Conservation (phyloP, 1,139 yeast species). For the Arxiozyma telluris region DNA sequence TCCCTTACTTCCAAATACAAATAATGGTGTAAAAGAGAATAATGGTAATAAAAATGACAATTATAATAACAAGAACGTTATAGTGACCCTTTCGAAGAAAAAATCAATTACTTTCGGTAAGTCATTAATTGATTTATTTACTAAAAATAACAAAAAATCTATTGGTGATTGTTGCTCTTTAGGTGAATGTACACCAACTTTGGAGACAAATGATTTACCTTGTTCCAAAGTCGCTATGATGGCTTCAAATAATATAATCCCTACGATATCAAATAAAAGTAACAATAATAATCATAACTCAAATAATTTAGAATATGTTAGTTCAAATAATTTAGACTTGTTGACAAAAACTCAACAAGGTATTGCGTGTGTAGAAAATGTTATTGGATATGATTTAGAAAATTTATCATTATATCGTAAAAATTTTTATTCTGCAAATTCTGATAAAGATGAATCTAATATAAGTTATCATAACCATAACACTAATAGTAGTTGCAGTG, state of each 20-base stretch:
- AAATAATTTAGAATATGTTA: not conserved
- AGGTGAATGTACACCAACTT: slow-evolving; percentile 5
- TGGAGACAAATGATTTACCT: slow-evolving; percentile 2
- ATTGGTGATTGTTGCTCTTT: slow-evolving; percentile 6
- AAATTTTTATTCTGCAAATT: slow-evolving; percentile 15
- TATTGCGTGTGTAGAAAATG: slow-evolving; percentile 28
- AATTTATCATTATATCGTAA: slow-evolving; percentile 28
- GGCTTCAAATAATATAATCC: slow-evolving; percentile 7
- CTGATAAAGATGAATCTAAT: slow-evolving; percentile 1
- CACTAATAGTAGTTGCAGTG: not conserved
- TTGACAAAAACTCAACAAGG: slow-evolving; percentile 6
- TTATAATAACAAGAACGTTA: not conserved
- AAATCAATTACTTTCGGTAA: not conserved
- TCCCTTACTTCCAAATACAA: not conserved
- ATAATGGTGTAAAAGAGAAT: not conserved
- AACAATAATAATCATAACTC: not conserved
- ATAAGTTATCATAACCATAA: not conserved
- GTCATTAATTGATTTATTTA: slow-evolving; percentile 6
- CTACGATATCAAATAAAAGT: not conserved
- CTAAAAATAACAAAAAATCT: slow-evolving; percentile 2
- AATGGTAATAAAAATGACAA: not conserved
- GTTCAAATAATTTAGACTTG: not conserved
- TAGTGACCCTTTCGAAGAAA: not conserved
- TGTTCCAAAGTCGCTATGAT: not conserved
- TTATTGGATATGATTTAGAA: slow-evolving; percentile 31